Conservation (phyloP, 768 basidiomycete genomes). For the Auricularia auricula-judae region DNA sequence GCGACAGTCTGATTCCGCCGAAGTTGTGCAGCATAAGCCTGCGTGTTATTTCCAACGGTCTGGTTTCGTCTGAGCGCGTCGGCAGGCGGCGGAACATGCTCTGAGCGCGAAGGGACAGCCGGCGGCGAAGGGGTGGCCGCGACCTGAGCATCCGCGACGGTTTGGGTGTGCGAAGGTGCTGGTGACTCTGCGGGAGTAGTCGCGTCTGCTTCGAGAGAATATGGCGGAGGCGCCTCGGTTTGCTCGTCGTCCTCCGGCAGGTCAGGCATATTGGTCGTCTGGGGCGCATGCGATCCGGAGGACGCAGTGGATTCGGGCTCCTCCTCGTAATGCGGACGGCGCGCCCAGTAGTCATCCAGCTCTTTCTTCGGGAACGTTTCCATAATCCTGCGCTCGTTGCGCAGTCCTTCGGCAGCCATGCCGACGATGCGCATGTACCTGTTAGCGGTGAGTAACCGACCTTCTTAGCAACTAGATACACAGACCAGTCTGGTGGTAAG, state of each 20-base stretch:
- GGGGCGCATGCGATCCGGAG: neutral
- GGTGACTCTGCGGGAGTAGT: neutral
- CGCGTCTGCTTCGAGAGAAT: slow-evolving; percentile 41
- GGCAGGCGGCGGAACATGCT: neutral
- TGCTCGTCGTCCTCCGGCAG: neutral
- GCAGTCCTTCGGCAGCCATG: slow-evolving; percentile 56
- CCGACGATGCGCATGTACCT: slow-evolving; percentile 76
- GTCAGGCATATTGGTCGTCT: neutral
- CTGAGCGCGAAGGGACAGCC: too few relatives aligned
- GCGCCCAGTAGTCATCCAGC: slow-evolving; percentile 63
- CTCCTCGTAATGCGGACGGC: slow-evolving; percentile 32
- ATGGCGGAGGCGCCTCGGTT: slow-evolving; percentile 15
- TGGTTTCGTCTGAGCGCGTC: neutral
- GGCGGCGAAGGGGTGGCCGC: too few relatives aligned
- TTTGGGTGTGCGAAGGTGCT: neutral
- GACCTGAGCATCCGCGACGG: neutral
- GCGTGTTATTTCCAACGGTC: neutral
- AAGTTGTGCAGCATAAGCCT: neutral
- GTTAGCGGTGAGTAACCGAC: slow-evolving; percentile 5
- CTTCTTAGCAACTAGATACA: slow-evolving; percentile 10
- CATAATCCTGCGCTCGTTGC: slow-evolving; percentile 48
- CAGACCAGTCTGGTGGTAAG: slow-evolving; percentile 70
- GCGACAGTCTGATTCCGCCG: neutral
- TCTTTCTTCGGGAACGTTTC: slow-evolving; percentile 63
- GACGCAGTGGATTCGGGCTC: neutral